These are phyloP conservation scores for Neoboletus magnificus DNA, from an alignment of 768 basidiomycete genomes.

Conservation along the genomic window DNA sequence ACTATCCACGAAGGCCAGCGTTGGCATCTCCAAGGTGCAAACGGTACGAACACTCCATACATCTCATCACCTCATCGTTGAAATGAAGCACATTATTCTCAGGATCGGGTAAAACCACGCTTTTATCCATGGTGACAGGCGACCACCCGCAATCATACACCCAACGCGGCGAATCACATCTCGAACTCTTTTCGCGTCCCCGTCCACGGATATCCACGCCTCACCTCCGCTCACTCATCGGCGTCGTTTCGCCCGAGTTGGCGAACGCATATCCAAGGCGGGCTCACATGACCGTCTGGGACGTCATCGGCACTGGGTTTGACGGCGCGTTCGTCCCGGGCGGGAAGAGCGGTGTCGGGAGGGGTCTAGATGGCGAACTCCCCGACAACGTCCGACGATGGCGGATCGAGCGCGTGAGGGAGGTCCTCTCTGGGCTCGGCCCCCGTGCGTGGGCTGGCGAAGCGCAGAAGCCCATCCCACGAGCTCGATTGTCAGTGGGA, in stretches of 20 bases:
- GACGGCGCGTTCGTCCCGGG: conserved; percentile 73
- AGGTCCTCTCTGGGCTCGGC: conserved; percentile 64
- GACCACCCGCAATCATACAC: conserved; percentile 95
- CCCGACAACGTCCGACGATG: conserved; percentile 33
- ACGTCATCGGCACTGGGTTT: conserved; percentile 86
- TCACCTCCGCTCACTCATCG: conserved; percentile 61
- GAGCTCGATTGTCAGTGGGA: too few species aligned
- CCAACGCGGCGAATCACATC: conserved; percentile 44
- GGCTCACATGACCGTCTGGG: conserved; percentile 63
- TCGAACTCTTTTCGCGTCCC: conserved; percentile 59
- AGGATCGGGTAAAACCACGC: conserved; percentile 95
- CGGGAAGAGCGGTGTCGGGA: conserved; percentile 44
- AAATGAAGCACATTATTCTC: background rate
- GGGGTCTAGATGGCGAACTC: conserved; percentile 39
- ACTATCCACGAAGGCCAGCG: conserved; percentile 75
- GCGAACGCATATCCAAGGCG: conserved; percentile 86
- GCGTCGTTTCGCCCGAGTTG: conserved; percentile 85
- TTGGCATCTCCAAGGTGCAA: conserved; percentile 88
- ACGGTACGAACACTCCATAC: conserved; percentile 49
- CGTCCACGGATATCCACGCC: conserved; percentile 68
- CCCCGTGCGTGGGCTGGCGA: conserved; percentile 46
- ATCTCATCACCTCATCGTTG: background rate
- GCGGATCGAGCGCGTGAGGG: conserved; percentile 45
- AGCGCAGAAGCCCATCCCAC: background rate
- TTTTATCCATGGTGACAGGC: conserved; percentile 85